Base-by-base conservation (phyloP, 106 monocot genomes). In the Gastrodia elata region DNA sequence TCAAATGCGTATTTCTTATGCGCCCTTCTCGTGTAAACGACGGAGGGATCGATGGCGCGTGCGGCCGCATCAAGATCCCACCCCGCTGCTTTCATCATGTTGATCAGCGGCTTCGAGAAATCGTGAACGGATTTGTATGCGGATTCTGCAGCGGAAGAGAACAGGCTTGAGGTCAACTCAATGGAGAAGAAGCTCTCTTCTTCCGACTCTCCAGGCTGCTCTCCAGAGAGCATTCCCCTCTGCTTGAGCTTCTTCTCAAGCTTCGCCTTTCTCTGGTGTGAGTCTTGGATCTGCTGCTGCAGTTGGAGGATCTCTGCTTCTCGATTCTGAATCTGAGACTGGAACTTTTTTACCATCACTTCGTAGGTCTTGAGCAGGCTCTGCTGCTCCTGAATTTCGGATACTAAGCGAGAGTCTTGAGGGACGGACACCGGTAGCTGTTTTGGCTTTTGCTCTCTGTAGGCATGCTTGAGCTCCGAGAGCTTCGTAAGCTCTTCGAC, bases 1-100 rank as follows among this genome's bases (percentile, higher is more conserved):
- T 95, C 94, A 44, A 95, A 89, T 27, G 87, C 85, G 39, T 84
- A 95, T 71, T 95, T 95, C 85, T 91, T 89, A 73, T 95, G 91
- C 2, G 85, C 82, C 70, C 83, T 89, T 46, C 87, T 76, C 15
- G 73, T 48, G 40, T 77, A 94, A 11, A 74, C 39, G 2, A 78
- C 77, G 2, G 75, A 18, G 42, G 49, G 67, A 4, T 74, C 78
- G 13, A 89, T 79, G 0, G 80, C 71, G 18, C 48, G 74, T 4
- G 78, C 83, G 0, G 84, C 84, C 5, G 30, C 46, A 65, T 82
- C 76, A 4, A 89, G 91, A 73, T 94, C 74, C 94, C 94, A 91
- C 4, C 84, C 85, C 4, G 91, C 89, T 46, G 85, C 91, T 67
- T 83, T 88, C 94, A 91, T 89, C 55, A 83, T 77, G 33, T 83